phyloP scores from a whole-genome alignment of 2,329 filamentous ascomycete species.

The Dactylonectria macrodidyma region DNA sequence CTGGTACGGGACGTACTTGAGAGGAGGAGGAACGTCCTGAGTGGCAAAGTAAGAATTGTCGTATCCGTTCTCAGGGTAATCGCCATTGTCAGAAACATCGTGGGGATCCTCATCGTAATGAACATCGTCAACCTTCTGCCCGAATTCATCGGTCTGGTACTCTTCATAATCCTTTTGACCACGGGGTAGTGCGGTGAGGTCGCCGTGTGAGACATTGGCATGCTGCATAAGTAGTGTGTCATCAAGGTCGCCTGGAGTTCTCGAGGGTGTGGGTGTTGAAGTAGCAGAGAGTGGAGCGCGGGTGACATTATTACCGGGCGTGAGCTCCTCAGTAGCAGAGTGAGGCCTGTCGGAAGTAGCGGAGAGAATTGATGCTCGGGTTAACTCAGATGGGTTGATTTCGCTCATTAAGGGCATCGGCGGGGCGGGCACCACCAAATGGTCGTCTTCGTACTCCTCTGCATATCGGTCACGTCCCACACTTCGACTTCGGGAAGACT shows the following conservation, averaged over 20 bases:
- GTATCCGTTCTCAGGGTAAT: slow-evolving; percentile 60
- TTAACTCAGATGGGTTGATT: slow-evolving; percentile 88
- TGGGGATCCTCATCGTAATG: slow-evolving; percentile 61
- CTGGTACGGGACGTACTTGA: slow-evolving; percentile 78
- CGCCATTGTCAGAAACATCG: slow-evolving; percentile 49
- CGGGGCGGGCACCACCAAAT: slow-evolving; percentile 71
- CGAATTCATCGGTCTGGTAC: slow-evolving; percentile 63
- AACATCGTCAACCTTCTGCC: slow-evolving; percentile 61
- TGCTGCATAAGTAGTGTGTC: slow-evolving; percentile 79
- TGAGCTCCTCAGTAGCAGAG: slow-evolving; percentile 75
- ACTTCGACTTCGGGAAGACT: slow-evolving; percentile 62
- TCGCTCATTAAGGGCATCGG: slow-evolving; percentile 93
- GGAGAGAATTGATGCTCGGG: slow-evolving; percentile 88
- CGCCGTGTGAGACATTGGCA: slow-evolving; percentile 72
- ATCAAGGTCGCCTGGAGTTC: slow-evolving; percentile 67
- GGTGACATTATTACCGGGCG: slow-evolving; percentile 74
- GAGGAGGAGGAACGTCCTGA: slow-evolving; percentile 75
- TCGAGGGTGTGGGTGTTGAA: slow-evolving; percentile 75
- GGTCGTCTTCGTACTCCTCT: slow-evolving; percentile 69
- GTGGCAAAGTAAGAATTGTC: slow-evolving; percentile 67
- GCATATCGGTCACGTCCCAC: slow-evolving; percentile 61
- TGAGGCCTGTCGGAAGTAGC: slow-evolving; percentile 82
- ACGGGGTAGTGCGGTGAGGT: slow-evolving; percentile 69
- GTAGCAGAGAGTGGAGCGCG: slow-evolving; percentile 73
- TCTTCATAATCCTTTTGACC: slow-evolving; percentile 61